Evolutionary conservation across 768 basidiomycete genomes (phyloP).

Genomic region (Cystofilobasidium macerans): DNA sequence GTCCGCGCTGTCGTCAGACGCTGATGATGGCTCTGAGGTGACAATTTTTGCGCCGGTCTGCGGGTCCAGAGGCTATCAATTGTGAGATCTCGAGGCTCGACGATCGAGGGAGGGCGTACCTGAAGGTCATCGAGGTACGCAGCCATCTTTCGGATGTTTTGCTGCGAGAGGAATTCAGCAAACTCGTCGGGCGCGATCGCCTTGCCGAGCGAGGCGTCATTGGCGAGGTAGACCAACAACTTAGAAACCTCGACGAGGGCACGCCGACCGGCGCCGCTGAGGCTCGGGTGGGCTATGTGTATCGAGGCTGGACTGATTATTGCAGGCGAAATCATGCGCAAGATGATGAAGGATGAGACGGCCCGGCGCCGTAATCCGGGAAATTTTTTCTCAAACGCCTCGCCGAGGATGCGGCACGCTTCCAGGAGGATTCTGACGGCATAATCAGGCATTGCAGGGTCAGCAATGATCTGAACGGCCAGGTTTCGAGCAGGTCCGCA

Average conservation of each 20-base stretch:
- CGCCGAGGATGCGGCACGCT: slow-evolving; percentile 19
- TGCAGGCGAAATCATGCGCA: slow-evolving; percentile 13
- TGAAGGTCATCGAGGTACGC: slow-evolving; percentile 5
- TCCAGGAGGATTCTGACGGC: slow-evolving; percentile 13
- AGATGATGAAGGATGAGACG: slow-evolving; percentile 16
- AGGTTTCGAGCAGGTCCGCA: no score
- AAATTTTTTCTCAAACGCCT: slow-evolving; percentile 9
- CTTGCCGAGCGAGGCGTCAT: slow-evolving; percentile 18
- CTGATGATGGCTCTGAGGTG: background rate
- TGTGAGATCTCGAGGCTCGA: no score
- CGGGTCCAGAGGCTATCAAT: no score
- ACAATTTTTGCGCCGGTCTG: no score
- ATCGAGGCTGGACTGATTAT: slow-evolving; percentile 10
- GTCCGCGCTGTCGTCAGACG: slow-evolving; percentile 9
- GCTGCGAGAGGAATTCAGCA: background rate
- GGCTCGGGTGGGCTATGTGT: slow-evolving; percentile 6
- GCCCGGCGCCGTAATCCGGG: slow-evolving; percentile 7
- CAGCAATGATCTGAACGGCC: background rate
- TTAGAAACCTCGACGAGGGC: slow-evolving; percentile 22
- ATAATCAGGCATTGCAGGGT: no score
- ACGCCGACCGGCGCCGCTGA: slow-evolving; percentile 13
- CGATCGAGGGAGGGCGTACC: background rate
- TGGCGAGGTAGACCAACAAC: slow-evolving; percentile 20
- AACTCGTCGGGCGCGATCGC: slow-evolving; percentile 8
- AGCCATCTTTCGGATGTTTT: slow-evolving; percentile 2